Conservation (phyloP, 192 early-diverging fungal genomes). For the Backusella tuberculispora region DNA sequence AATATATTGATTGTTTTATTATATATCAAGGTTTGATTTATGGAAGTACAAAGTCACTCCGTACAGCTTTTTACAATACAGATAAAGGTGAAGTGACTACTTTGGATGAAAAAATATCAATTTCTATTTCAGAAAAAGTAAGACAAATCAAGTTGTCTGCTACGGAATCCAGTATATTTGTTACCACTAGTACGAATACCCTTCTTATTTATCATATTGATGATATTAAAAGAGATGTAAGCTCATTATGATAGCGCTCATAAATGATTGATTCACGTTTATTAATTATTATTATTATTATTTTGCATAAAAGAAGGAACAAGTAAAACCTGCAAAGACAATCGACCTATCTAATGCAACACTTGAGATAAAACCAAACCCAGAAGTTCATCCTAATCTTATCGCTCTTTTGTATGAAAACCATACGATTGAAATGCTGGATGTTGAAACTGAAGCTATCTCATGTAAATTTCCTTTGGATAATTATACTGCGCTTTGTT, state of each 20-base stretch:
- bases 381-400: conserved; percentile 47
- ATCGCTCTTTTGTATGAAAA: conserved; percentile 56
- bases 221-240: conserved; percentile 47
- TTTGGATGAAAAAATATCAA: conserved; percentile 32
- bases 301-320: conserved; percentile 28
- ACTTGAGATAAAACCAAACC: conserved; percentile 68
- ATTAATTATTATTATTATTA: conserved; percentile 38
- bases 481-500: conserved; percentile 64
- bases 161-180: conserved; percentile 47
- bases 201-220: conserved; percentile 44
- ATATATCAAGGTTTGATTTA: conserved; percentile 44
- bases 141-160: conserved; percentile 48
- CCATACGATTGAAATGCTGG: conserved; percentile 41
- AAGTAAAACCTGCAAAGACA: conserved; percentile 41
- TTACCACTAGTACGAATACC: conserved; percentile 38
- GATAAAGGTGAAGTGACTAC: conserved; percentile 20
- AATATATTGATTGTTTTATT: not conserved
- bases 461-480: conserved; percentile 40
- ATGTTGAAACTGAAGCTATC: conserved; percentile 34
- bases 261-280: conserved; percentile 27
- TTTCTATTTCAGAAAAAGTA: conserved; percentile 41
- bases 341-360: conserved; percentile 51
- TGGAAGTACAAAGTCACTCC: conserved; percentile 37
- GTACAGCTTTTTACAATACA: conserved; percentile 42
- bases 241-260: not conserved